Percentiles rank a stretch among this genome's conserved stretches.
Evolutionary conservation across 1,139 yeast species (phyloP).

Genomic region (Yamadazyma epiphylla): DNA sequence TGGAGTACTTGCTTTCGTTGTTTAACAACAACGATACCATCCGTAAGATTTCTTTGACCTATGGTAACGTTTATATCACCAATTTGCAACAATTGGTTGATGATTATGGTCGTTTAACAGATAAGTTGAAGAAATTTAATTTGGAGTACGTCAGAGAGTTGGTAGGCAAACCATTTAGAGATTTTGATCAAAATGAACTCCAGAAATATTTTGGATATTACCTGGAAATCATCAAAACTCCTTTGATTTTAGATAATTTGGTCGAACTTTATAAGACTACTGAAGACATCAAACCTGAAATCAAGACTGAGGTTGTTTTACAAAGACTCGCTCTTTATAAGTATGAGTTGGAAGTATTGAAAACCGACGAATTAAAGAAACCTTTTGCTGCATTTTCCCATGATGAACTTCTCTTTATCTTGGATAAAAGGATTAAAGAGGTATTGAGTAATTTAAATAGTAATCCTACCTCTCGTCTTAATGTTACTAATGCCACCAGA

Average conservation of each 20-base stretch:
- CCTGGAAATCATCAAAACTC: conserved; percentile 12
- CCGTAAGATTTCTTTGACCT: conserved; percentile 7
- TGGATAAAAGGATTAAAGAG: conserved; percentile 19
- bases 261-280: conserved; percentile 4
- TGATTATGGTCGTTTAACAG: conserved; percentile 8
- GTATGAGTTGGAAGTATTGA: conserved; percentile 9
- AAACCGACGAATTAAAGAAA: conserved; percentile 12
- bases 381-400: conserved; percentile 13
- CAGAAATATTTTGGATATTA: conserved; percentile 10
- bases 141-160: conserved; percentile 5
- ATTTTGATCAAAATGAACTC: conserved; percentile 6
- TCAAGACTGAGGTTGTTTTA: conserved; percentile 1
- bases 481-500: conserved; percentile 5
- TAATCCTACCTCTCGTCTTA: conserved; percentile 14
- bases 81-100: conserved; percentile 10
- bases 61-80: conserved; percentile 10
- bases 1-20: conserved; percentile 8
- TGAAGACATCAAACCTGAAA: neutral
- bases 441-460: conserved; percentile 12
- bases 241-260: conserved; percentile 9
- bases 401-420: conserved; percentile 13
- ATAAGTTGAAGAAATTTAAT: conserved; percentile 7
- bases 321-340: conserved; percentile 6
- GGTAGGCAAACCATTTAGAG: conserved; percentile 8
- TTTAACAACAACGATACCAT: conserved; percentile 6